Percentiles rank a stretch among this genome's conserved stretches.
phyloP scores from a whole-genome alignment of 306 rosid species.

The Prosopis cineraria region DNA sequence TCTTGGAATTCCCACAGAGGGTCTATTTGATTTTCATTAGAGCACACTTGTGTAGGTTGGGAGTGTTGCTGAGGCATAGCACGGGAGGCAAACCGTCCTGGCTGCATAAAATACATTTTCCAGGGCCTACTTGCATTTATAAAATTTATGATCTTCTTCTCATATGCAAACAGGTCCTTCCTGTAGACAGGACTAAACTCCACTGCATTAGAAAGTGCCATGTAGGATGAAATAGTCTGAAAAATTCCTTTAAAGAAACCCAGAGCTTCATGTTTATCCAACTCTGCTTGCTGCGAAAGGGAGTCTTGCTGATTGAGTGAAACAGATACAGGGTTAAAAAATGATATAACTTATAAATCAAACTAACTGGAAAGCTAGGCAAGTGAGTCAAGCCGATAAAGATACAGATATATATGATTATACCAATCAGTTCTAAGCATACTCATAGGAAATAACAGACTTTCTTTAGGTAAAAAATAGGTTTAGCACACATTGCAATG shows the following conservation, averaged over 20 bases:
- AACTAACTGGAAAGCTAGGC: neutral
- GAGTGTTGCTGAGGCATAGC: slow-evolving; percentile 40
- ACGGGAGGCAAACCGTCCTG: neutral
- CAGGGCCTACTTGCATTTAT: neutral
- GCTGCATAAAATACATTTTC: neutral
- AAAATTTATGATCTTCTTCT: neutral
- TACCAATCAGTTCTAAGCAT: no score
- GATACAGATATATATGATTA: neutral
- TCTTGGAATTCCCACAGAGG: slow-evolving; percentile 34
- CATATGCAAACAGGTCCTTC: neutral
- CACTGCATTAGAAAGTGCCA: no score
- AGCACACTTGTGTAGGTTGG: slow-evolving; percentile 46
- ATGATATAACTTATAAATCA: neutral
- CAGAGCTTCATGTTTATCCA: neutral
- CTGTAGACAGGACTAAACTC: neutral
- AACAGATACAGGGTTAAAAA: neutral
- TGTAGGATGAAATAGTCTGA: neutral
- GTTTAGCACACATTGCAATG: no score
- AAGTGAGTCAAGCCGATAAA: neutral
- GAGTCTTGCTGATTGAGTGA: neutral
- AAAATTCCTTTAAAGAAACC: neutral
- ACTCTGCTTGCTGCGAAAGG: neutral
- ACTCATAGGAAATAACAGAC: no score
- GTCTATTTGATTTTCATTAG: slow-evolving; percentile 36
- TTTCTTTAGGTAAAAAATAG: no score